Conservation (phyloP, 2,329 filamentous ascomycete genomes). For the Diaporthe aspalathi region DNA sequence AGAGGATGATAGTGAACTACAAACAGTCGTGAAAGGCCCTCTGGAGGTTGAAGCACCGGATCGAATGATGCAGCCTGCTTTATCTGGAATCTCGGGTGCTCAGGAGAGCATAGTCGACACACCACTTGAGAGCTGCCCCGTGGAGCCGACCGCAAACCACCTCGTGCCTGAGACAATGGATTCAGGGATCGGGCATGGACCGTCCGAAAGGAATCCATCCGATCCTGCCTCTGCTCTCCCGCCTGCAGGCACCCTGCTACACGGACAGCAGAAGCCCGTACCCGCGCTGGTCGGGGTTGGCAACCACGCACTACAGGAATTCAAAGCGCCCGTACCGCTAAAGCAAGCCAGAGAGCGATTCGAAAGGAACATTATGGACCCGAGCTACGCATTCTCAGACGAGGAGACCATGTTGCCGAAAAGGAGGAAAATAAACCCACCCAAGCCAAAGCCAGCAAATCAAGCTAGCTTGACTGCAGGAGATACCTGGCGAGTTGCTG, state of each 20-base stretch:
- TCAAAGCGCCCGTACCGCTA: not conserved
- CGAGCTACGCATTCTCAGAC: constrained; percentile 51
- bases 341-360: not conserved
- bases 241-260: constrained; percentile 48
- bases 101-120: not conserved
- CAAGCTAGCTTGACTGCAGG: constrained; percentile 10
- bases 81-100: not conserved
- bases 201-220: constrained; percentile 38
- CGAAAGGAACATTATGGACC: constrained; percentile 42
- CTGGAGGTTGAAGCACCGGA: not conserved
- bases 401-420: constrained; percentile 48
- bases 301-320: not conserved
- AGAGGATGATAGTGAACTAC: too few relatives aligned
- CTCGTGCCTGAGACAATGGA: not conserved
- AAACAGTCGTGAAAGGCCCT: not conserved
- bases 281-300: not conserved
- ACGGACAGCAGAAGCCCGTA: constrained; percentile 15
- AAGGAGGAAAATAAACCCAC: constrained; percentile 14
- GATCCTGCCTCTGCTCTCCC: constrained; percentile 48
- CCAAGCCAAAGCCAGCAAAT: not conserved
- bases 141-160: not conserved
- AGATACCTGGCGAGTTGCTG: not conserved
- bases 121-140: not conserved
- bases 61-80: not conserved
- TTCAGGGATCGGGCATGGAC: not conserved